Conservation (phyloP, 169 alveolate species). For the Babesia caballi region DNA sequence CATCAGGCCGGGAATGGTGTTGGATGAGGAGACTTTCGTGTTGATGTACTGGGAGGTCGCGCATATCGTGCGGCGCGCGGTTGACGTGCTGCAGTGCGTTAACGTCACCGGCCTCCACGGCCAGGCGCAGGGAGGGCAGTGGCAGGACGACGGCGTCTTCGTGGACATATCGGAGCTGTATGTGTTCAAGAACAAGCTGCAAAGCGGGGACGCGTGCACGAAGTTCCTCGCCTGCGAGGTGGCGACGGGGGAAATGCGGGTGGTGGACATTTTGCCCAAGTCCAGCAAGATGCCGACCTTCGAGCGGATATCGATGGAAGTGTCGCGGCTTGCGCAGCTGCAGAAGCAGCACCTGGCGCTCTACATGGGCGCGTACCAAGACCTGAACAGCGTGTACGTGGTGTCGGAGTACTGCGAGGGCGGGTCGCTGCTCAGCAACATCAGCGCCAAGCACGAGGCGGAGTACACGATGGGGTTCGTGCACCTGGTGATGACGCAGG, state of each 20-base stretch:
- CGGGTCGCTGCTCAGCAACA: constrained; percentile 21
- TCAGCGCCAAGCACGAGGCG: not conserved
- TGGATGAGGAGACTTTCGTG: constrained; percentile 38
- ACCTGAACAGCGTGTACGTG: constrained; percentile 44
- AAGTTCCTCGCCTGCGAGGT: constrained; percentile 52
- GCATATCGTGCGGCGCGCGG: constrained; percentile 7
- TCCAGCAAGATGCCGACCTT: constrained; percentile 32
- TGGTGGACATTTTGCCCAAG: constrained; percentile 39
- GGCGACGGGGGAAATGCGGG: constrained; percentile 45
- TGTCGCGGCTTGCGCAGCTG: constrained; percentile 14
- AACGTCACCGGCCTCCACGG: not conserved
- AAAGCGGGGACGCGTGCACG: constrained; percentile 47
- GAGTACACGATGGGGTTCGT: constrained; percentile 46
- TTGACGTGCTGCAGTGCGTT: constrained; percentile 29
- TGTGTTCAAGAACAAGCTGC: constrained; percentile 30
- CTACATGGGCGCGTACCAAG: constrained; percentile 37
- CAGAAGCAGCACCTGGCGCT: constrained; percentile 48
- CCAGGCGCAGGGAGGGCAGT: not conserved
- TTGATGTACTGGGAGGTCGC: constrained; percentile 56
- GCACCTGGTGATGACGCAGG: constrained; percentile 49
- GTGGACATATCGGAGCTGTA: not conserved
- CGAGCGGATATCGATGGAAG: constrained; percentile 36
- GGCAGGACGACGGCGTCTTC: not conserved
- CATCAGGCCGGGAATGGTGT: constrained; percentile 1
- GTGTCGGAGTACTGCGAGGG: constrained; percentile 49